Percentiles rank a stretch among this genome's conserved stretches.
Evolutionary conservation across 1,139 yeast genomes (phyloP).

Genomic region (Yamadazyma atlantica): DNA sequence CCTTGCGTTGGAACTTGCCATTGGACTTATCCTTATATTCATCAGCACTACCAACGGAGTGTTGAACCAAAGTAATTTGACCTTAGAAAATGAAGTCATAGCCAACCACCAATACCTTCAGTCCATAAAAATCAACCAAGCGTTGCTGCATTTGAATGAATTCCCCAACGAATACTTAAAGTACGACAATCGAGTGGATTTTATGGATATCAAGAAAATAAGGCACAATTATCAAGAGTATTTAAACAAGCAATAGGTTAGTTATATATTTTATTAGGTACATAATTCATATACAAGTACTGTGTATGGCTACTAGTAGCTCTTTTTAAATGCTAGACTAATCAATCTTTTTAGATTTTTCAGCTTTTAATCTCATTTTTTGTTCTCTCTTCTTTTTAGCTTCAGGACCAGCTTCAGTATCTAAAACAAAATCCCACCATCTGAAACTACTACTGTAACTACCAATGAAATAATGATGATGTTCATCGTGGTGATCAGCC

Average conservation of each 20-base stretch:
- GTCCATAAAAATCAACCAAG: constrained; percentile 48
- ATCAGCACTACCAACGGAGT: constrained; percentile 34
- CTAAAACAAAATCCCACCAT: constrained; percentile 46
- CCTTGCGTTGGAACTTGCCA: constrained; percentile 39
- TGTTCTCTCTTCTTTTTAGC: constrained; percentile 40
- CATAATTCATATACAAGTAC: not conserved
- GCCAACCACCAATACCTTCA: constrained; percentile 31
- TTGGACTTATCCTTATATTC: constrained; percentile 39
- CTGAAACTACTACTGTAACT: constrained; percentile 46
- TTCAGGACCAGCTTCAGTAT: constrained; percentile 46
- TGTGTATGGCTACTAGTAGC: not conserved
- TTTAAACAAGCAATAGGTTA: constrained; percentile 19
- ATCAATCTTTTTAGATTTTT: constrained; percentile 14
- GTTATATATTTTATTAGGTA: not conserved
- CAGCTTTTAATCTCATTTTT: constrained; percentile 34
- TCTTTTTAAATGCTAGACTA: not conserved
- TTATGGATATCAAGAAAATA: constrained; percentile 42
- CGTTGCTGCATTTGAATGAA: constrained; percentile 43
- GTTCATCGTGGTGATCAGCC: constrained; percentile 96
- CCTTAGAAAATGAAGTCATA: constrained; percentile 21
- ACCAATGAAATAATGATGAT: constrained; percentile 82
- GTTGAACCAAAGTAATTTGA: constrained; percentile 22
- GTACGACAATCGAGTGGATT: constrained; percentile 43
- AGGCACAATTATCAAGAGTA: constrained; percentile 44
- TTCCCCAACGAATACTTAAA: constrained; percentile 47